These are phyloP conservation scores for Trichosporon sp. DNA, from an alignment of 1,284 basidiomycete species.

Conservation along the genomic window DNA sequence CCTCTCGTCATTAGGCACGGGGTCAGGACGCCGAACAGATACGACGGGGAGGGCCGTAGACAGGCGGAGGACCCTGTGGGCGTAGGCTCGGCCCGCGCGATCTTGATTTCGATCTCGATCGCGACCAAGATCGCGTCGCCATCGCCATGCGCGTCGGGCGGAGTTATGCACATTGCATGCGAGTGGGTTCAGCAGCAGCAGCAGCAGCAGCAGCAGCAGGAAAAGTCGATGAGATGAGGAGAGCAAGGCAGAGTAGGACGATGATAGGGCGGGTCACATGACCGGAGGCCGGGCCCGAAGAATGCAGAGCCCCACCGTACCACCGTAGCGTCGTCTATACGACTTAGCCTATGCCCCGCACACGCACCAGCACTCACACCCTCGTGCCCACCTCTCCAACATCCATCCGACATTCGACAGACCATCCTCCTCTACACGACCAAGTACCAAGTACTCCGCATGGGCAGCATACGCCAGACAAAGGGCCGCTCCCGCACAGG, in stretches of 20 bases:
- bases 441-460: too few species aligned
- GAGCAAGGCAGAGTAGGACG: too few species aligned
- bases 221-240: background rate
- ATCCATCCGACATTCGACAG: background rate
- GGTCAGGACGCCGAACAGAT: background rate
- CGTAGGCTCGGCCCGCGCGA: too few species aligned
- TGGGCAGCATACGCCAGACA: constrained; percentile 16
- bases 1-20: background rate
- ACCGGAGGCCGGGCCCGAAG: background rate
- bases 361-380: background rate
- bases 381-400: background rate
- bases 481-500: constrained; percentile 16
- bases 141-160: too few species aligned
- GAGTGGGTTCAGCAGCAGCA: too few species aligned
- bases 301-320: background rate
- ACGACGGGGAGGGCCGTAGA: background rate
- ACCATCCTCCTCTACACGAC: background rate
- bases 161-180: too few species aligned
- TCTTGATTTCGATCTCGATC: too few species aligned
- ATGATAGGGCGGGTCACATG: background rate
- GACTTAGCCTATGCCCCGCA: background rate
- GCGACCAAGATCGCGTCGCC: too few species aligned
- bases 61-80: too few species aligned
- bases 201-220: too few species aligned
- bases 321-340: background rate